Evolutionary conservation across 169 alveolate genomes (phyloP), one percentile per base, ranked within the genome.

Genomic region (Eimeria necatrix): DNA sequence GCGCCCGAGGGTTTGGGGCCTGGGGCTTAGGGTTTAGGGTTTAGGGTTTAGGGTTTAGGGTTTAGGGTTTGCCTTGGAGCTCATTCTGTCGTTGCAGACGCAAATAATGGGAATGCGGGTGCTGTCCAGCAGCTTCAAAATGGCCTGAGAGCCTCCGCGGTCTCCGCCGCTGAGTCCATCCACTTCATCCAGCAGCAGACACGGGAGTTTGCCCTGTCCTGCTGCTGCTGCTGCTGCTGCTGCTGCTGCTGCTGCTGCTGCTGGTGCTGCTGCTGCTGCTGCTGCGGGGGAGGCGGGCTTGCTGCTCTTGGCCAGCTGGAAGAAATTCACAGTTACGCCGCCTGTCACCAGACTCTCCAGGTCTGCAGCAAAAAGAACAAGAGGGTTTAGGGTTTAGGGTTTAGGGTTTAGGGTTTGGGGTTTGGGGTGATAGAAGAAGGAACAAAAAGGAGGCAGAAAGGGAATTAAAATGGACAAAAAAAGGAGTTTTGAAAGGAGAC

Each of bases 121-220:
- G 71, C 95, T 96, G 93, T 99, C 99, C 5, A 99, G 98, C 52
- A 99, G 97, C 93, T 98, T 97, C 14, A 98, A 97, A 20, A 99
- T 96, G 12, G 99, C 99, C 70, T 98, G 97, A 60, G 98, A 97
- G 3, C 99, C 99, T 8, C 99, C 99, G 68, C 99, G 96, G 95
- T 99, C 99, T 41, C 99, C 99, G 12, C 99, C 99, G 49, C 99
- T 98, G 98, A 99, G 98, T 60, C 99, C 99, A 96, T 99, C 99
- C 48, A 99, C 98, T 96, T 99, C 99, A 95, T 99, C 99, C 99
- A 99, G 98, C 52, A 98, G 94, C 74, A 98, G 95, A 41, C 98
- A 95, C 20, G 98, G 96, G 93, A 95, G 95, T 90, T 96, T 91
- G 96, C 96, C 85, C 26, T 88, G 95, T 91, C 71, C 96, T 94